These are phyloP conservation scores for Verticillium nubilum DNA, from an alignment of 2,329 filamentous ascomycete genomes.

Conservation along the genomic window DNA sequence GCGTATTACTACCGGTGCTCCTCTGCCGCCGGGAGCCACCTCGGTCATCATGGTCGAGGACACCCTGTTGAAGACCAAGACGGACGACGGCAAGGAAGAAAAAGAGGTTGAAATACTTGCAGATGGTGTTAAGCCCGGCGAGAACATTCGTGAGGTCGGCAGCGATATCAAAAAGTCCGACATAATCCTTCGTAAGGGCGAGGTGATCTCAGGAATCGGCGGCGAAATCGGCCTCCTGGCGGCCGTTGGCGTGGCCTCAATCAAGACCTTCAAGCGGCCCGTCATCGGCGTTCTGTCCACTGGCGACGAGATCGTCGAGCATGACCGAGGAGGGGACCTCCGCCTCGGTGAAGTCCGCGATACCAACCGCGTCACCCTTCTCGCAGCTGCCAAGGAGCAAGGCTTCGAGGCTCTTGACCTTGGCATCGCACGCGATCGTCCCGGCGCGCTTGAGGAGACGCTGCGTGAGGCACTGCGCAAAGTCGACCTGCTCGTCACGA, in stretches of 20 bases:
- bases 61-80: slow-evolving; percentile 69
- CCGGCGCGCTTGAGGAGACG: slow-evolving; percentile 67
- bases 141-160: slow-evolving; percentile 88
- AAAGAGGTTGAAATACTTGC: slow-evolving; percentile 82
- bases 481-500: slow-evolving; percentile 82
- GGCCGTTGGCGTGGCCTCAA: slow-evolving; percentile 69
- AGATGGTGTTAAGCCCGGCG: slow-evolving; percentile 65
- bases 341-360: slow-evolving; percentile 83
- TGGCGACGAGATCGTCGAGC: slow-evolving; percentile 85
- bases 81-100: slow-evolving; percentile 78
- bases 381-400: slow-evolving; percentile 68
- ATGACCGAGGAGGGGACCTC: slow-evolving; percentile 57
- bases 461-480: slow-evolving; percentile 69
- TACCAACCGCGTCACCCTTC: slow-evolving; percentile 83
- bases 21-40: slow-evolving; percentile 80
- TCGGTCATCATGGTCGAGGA: slow-evolving; percentile 98
- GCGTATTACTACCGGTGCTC: slow-evolving; percentile 90
- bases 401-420: slow-evolving; percentile 79
- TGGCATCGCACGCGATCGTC: slow-evolving; percentile 74
- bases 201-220: slow-evolving; percentile 78
- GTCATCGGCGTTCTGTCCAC: slow-evolving; percentile 85
- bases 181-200: slow-evolving; percentile 68
- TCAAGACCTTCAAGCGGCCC: slow-evolving; percentile 70
- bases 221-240: slow-evolving; percentile 89
- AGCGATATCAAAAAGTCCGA: slow-evolving; percentile 73